A percentile compares a stretch with the other conserved stretches of the same genome.
These are phyloP conservation scores for Neofusicoccum umdonicola DNA, from an alignment of 2,329 filamentous ascomycete genomes.

Conservation along the genomic window DNA sequence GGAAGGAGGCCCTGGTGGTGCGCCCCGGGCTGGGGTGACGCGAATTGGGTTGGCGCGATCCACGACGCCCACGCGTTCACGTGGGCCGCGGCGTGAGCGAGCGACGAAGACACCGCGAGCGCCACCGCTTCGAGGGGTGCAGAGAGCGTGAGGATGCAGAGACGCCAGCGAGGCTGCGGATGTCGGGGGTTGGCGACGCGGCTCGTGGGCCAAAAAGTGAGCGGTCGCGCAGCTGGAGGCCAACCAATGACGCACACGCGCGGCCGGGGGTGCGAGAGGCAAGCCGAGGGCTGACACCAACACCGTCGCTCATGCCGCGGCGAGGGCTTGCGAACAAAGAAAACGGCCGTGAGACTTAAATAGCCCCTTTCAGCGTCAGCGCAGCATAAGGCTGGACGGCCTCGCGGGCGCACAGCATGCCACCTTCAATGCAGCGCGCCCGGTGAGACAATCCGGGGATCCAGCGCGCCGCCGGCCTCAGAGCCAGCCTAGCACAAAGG, in stretches of 20 bases:
- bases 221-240: background rate
- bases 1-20: background rate
- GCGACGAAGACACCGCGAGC: background rate
- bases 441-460: conserved; percentile 8
- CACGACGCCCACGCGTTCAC: background rate
- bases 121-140: background rate
- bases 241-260: conserved; percentile 11
- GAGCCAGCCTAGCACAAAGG: background rate
- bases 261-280: background rate
- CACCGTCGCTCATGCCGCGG: background rate
- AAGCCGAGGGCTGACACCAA: background rate
- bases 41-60: background rate
- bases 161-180: background rate
- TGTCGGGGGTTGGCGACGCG: conserved; percentile 6
- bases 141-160: background rate
- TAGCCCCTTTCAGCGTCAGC: background rate
- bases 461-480: background rate
- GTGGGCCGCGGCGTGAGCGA: background rate
- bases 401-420: background rate
- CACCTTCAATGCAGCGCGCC: background rate
- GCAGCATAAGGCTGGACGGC: conserved; percentile 1
- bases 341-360: conserved; percentile 2
- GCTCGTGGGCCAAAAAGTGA: conserved; percentile 2
- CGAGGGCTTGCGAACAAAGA: background rate
- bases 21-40: background rate